A percentile compares a stretch with the other conserved stretches of the same genome.
These are phyloP conservation scores for Ceratobasidium sp. DNA, from an alignment of 1,284 basidiomycete genomes.

Conservation along the genomic window DNA sequence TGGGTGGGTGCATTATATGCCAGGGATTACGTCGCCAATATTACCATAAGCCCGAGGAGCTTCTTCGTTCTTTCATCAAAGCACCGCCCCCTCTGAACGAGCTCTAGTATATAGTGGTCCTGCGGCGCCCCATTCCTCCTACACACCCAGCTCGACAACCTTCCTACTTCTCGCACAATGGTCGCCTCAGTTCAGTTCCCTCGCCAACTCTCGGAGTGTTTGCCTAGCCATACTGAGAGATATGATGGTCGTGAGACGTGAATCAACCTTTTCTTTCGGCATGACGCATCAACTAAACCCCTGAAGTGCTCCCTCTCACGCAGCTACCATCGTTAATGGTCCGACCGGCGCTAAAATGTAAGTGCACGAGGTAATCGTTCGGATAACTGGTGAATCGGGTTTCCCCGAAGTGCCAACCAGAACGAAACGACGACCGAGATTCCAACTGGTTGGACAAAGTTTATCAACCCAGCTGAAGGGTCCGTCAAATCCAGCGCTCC, in stretches of 20 bases:
- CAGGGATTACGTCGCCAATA: too few species aligned
- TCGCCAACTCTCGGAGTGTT: background rate
- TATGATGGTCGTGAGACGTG: constrained; percentile 9
- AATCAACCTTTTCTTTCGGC: background rate
- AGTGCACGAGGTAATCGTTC: background rate
- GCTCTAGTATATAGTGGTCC: background rate
- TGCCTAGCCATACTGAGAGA: background rate
- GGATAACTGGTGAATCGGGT: too few species aligned
- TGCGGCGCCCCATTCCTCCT: background rate
- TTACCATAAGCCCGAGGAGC: background rate
- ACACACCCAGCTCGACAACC: background rate
- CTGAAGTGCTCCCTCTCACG: background rate
- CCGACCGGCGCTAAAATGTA: background rate
- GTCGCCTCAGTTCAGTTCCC: background rate
- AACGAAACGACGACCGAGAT: background rate
- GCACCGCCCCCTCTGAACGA: background rate
- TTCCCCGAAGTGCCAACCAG: background rate
- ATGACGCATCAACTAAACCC: too few species aligned
- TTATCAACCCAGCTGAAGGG: constrained; percentile 33
- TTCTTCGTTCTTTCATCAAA: background rate
- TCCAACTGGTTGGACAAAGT: constrained; percentile 11
- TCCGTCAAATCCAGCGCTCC: background rate
- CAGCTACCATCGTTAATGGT: background rate
- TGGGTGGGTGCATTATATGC: background rate
- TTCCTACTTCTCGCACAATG: background rate